These are phyloP conservation scores for Paramecium tetraurelia DNA, from an alignment of 73 alveolate genomes.

Conservation along the genomic window DNA sequence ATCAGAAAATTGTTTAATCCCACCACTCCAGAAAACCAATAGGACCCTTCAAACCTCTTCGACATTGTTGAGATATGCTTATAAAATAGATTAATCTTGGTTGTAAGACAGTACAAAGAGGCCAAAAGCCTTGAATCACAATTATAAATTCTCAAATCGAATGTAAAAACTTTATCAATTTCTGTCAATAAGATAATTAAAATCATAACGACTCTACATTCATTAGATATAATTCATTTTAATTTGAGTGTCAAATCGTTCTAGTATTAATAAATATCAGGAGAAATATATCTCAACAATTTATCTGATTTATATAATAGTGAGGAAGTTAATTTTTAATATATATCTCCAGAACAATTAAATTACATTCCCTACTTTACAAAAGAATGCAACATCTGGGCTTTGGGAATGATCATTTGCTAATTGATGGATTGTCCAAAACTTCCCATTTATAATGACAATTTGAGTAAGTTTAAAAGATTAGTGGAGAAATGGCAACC, in stretches of 20 bases:
- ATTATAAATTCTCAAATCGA: not conserved
- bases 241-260: not conserved
- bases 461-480: not conserved
- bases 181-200: not conserved
- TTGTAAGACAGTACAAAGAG: not conserved
- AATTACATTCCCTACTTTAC: not conserved
- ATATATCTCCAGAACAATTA: not conserved
- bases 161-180: not conserved
- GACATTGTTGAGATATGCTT: not conserved
- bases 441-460: not conserved
- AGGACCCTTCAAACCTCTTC: not conserved
- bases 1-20: not conserved
- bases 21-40: not conserved
- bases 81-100: not conserved
- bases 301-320: not conserved
- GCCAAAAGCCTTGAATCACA: not conserved
- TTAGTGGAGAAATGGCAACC: not conserved
- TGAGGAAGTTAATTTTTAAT: not conserved
- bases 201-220: not conserved
- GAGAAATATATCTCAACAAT: not conserved
- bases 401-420: not conserved
- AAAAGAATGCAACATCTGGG: not conserved
- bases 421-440: not conserved
- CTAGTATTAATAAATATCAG: not conserved
- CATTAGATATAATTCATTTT: not conserved